A percentile compares a stretch with the other conserved stretches of the same genome.
These are phyloP conservation scores for Amylocystis lapponica DNA, from an alignment of 768 basidiomycete species.

Conservation along the genomic window DNA sequence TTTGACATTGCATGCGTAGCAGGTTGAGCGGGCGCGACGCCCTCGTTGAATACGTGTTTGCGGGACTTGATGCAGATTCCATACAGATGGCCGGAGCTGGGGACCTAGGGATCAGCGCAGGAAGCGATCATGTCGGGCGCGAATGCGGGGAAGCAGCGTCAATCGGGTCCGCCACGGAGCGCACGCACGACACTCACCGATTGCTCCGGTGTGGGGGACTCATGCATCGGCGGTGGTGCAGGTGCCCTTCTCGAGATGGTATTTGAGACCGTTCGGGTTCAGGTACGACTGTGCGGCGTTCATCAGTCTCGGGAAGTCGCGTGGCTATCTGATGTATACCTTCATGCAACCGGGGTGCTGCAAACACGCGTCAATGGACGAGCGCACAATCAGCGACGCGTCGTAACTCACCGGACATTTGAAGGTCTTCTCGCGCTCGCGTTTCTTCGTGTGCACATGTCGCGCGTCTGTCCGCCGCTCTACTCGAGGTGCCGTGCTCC, in stretches of 20 bases:
- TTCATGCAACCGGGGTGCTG: slow-evolving; percentile 29
- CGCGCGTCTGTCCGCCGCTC: too few species aligned
- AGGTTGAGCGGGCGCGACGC: too few species aligned
- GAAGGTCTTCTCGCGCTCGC: slow-evolving; percentile 38
- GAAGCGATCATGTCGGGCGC: too few species aligned
- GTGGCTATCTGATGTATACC: too few species aligned
- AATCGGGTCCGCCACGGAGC: not conserved
- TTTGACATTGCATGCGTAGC: too few species aligned
- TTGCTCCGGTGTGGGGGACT: not conserved
- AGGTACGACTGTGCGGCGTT: slow-evolving; percentile 42
- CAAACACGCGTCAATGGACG: not conserved
- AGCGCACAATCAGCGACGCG: not conserved
- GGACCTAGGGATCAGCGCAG: too few species aligned
- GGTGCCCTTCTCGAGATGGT: slow-evolving; percentile 62
- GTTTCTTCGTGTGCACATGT: too few species aligned
- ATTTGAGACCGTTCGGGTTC: slow-evolving; percentile 63
- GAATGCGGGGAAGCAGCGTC: slow-evolving; percentile 1
- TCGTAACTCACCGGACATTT: slow-evolving; percentile 42
- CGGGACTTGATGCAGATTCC: too few species aligned
- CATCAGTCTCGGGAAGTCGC: slow-evolving; percentile 7
- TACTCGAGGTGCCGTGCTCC: too few species aligned
- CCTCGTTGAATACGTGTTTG: too few species aligned
- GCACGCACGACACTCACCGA: not conserved
- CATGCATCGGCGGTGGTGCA: slow-evolving; percentile 35
- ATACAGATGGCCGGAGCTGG: too few species aligned